A percentile compares a stretch with the other conserved stretches of the same genome.
These are phyloP conservation scores for Hypoxylon rickii DNA, from an alignment of 495 filamentous ascomycete species.

Conservation along the genomic window DNA sequence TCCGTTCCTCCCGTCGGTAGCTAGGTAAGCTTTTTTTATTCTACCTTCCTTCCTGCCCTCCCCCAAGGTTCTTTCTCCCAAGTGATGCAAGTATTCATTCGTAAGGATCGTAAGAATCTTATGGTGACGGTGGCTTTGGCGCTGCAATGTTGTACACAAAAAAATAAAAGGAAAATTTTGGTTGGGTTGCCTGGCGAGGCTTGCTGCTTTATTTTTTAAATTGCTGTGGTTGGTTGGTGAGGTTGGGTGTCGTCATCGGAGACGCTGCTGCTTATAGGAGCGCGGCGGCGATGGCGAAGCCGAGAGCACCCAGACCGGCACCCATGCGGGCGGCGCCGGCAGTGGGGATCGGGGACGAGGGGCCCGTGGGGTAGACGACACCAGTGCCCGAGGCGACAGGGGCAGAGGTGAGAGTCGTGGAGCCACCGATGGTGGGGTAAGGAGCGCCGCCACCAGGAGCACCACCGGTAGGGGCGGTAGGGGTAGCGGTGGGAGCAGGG, in stretches of 20 bases:
- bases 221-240: neutral
- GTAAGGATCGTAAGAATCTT: constrained; percentile 51
- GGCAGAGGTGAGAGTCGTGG: constrained; percentile 34
- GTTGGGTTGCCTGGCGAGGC: constrained; percentile 8
- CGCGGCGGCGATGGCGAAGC: constrained; percentile 35
- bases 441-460: too few species aligned
- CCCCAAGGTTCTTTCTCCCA: constrained; percentile 30
- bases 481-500: constrained; percentile 14
- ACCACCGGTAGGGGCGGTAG: constrained; percentile 14
- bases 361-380: constrained; percentile 29
- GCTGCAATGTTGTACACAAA: constrained; percentile 31
- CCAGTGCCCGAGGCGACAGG: constrained; percentile 39
- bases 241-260: constrained; percentile 5
- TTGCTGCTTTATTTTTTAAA: neutral
- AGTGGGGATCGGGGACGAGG: constrained; percentile 36
- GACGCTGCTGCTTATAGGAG: too few species aligned
- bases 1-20: neutral
- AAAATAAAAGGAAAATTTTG: too few species aligned
- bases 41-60: constrained; percentile 10
- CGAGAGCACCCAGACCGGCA: constrained; percentile 45
- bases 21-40: constrained; percentile 2
- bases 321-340: constrained; percentile 43
- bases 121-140: constrained; percentile 12
- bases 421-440: constrained; percentile 32
- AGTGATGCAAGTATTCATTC: constrained; percentile 36